Evolutionary conservation across 805 yeast species (phyloP).

Genomic region (Candida tallmaniae): DNA sequence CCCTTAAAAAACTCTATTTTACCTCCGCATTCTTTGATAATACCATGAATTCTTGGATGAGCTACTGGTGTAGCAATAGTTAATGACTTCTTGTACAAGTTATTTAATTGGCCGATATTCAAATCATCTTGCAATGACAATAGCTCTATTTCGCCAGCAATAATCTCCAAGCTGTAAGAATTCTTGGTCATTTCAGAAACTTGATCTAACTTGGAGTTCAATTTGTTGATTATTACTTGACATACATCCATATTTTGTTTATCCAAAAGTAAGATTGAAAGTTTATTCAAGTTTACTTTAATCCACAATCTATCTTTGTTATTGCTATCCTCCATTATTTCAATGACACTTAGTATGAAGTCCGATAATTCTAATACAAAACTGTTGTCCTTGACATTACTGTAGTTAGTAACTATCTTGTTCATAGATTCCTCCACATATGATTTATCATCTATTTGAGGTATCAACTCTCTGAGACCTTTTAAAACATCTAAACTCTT

Average conservation of each 20-base stretch:
- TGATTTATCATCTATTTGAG: constrained; percentile 23
- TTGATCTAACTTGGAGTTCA: constrained; percentile 33
- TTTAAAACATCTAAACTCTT: constrained; percentile 17
- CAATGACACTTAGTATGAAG: constrained; percentile 22
- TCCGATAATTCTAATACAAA: constrained; percentile 31
- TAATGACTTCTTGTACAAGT: constrained; percentile 42
- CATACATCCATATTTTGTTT: constrained; percentile 30
- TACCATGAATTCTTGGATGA: constrained; percentile 71
- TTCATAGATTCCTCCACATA: constrained; percentile 38
- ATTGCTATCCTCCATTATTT: constrained; percentile 13
- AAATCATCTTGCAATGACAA: constrained; percentile 31
- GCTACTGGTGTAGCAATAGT: constrained; percentile 58
- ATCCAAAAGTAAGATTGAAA: constrained; percentile 33
- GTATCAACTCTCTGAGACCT: constrained; percentile 18
- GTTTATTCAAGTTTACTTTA: constrained; percentile 42
- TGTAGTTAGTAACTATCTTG: constrained; percentile 31
- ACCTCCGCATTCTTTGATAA: constrained; percentile 76
- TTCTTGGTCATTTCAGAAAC: constrained; percentile 44
- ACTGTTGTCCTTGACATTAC: constrained; percentile 19
- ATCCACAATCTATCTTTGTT: constrained; percentile 42
- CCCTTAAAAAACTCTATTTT: constrained; percentile 56
- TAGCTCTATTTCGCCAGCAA: constrained; percentile 62
- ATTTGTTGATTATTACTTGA: constrained; percentile 23
- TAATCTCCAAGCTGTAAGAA: constrained; percentile 53
- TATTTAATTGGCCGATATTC: constrained; percentile 35